Evolutionary conservation across 2,329 filamentous ascomycete species (phyloP).

Genomic region (Graphiopsis chlorocephala): DNA sequence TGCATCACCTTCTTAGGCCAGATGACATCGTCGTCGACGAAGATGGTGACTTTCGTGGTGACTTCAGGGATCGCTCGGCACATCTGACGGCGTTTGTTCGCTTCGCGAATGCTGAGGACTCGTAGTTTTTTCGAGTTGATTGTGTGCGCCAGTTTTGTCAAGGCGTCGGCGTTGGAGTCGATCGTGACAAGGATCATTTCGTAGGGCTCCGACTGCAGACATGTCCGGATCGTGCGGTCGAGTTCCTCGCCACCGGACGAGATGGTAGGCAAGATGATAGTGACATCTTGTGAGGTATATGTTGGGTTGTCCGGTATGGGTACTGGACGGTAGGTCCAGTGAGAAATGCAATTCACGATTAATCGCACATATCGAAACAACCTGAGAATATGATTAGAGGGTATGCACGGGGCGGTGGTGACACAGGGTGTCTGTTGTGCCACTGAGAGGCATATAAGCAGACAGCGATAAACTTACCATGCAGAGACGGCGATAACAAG

Average conservation of each 20-base stretch:
- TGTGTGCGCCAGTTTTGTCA: slow-evolving; percentile 51
- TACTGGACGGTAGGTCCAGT: slow-evolving; percentile 83
- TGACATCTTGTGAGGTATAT: slow-evolving; percentile 79
- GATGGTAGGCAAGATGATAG: slow-evolving; percentile 90
- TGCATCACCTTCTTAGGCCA: slow-evolving; percentile 83
- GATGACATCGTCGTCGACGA: slow-evolving; percentile 94
- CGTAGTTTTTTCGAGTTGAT: slow-evolving; percentile 64
- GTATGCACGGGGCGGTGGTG: background rate
- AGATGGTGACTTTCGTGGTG: slow-evolving; percentile 77
- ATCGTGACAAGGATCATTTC: slow-evolving; percentile 86
- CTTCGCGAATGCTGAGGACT: slow-evolving; percentile 74
- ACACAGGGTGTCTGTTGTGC: slow-evolving; percentile 1
- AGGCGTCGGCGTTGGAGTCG: slow-evolving; percentile 66
- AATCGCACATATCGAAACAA: slow-evolving; percentile 83
- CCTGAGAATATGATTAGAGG: slow-evolving; percentile 48
- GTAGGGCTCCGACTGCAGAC: slow-evolving; percentile 65
- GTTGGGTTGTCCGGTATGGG: slow-evolving; percentile 78
- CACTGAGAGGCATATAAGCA: background rate
- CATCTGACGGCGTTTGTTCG: slow-evolving; percentile 94
- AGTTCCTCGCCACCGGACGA: slow-evolving; percentile 83
- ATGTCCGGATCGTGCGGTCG: slow-evolving; percentile 74
- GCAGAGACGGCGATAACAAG: slow-evolving; percentile 32
- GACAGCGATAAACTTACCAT: slow-evolving; percentile 29
- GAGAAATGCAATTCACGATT: slow-evolving; percentile 78
- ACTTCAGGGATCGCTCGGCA: slow-evolving; percentile 87